Percentiles rank a stretch among this genome's conserved stretches.
Evolutionary conservation across 495 filamentous ascomycete genomes (phyloP).

Genomic region (Chaetomium tenue): DNA sequence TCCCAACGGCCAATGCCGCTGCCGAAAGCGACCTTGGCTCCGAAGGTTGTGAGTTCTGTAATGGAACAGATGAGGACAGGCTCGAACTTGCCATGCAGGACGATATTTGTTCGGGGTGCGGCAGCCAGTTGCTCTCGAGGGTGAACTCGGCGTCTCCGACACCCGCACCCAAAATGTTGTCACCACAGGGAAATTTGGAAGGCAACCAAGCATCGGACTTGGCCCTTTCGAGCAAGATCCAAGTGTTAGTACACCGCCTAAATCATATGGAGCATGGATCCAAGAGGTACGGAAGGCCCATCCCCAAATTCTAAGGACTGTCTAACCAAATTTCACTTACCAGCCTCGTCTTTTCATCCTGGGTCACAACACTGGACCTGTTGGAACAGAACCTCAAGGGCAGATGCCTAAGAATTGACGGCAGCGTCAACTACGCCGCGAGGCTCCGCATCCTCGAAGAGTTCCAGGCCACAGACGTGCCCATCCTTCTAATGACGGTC

Average conservation of each 20-base stretch:
- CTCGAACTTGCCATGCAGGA: too few species aligned
- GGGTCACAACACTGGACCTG: conserved; percentile 48
- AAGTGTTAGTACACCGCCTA: not conserved
- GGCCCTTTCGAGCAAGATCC: not conserved
- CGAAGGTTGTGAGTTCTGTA: too few species aligned
- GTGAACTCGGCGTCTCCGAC: not conserved
- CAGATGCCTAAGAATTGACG: conserved; percentile 18
- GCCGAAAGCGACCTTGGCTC: too few species aligned
- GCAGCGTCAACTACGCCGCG: conserved; percentile 17
- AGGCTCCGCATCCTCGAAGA: conserved; percentile 37
- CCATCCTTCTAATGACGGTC: conserved; percentile 51
- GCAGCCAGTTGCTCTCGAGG: not conserved
- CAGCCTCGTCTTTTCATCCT: conserved; percentile 54
- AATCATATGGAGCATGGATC: not conserved
- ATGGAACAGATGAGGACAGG: too few species aligned
- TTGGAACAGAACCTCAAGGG: conserved; percentile 34
- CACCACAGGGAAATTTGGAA: too few species aligned
- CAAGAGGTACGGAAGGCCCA: not conserved
- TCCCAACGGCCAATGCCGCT: not conserved
- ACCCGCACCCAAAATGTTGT: not conserved
- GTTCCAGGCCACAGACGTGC: conserved; percentile 32
- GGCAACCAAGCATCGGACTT: not conserved
- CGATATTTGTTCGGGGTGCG: not conserved
- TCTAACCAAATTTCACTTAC: conserved; percentile 12
- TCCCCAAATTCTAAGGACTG: not conserved